Evolutionary conservation across 2,329 filamentous ascomycete genomes (phyloP).

Genomic region (Didymellaceae sp.): DNA sequence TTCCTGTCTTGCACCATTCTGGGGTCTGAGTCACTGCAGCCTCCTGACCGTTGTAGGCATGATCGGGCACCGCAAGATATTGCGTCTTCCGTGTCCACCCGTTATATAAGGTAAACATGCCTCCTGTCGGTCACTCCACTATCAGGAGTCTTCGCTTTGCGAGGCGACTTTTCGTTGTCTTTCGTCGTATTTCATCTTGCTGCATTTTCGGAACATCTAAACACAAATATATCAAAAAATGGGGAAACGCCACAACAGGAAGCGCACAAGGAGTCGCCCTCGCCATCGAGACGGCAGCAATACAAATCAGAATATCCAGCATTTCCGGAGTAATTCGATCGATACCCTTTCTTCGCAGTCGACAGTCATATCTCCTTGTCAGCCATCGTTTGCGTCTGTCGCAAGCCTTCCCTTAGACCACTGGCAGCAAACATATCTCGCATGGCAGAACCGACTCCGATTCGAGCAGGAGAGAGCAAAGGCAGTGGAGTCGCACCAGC

Average conservation of each 20-base stretch:
- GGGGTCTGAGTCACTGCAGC: slow-evolving; percentile 47
- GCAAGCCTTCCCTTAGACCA: slow-evolving; percentile 31
- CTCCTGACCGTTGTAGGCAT: slow-evolving; percentile 35
- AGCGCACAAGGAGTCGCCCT: slow-evolving; percentile 52
- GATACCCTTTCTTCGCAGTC: slow-evolving; percentile 38
- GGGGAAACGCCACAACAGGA: slow-evolving; percentile 54
- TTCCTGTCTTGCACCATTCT: slow-evolving; percentile 21
- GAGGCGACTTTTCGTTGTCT: slow-evolving; percentile 35
- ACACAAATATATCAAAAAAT: slow-evolving; percentile 21
- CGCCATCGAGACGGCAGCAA: slow-evolving; percentile 45
- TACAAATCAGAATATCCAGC: slow-evolving; percentile 32
- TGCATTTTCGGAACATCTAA: slow-evolving; percentile 14
- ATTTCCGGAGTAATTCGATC: slow-evolving; percentile 39
- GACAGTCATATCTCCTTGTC: slow-evolving; percentile 32
- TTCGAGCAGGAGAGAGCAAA: slow-evolving; percentile 38
- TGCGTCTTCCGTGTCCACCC: slow-evolving; percentile 16
- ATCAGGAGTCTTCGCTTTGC: slow-evolving; percentile 39
- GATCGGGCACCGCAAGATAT: slow-evolving; percentile 27
- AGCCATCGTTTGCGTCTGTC: slow-evolving; percentile 23
- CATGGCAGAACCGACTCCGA: slow-evolving; percentile 46
- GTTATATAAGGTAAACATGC: slow-evolving; percentile 39
- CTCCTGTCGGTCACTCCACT: slow-evolving; percentile 19
- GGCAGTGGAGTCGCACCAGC: slow-evolving; percentile 44
- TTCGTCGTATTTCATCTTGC: slow-evolving; percentile 3
- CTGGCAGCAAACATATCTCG: slow-evolving; percentile 48